Evolutionary conservation across 768 basidiomycete species (phyloP), one percentile per base, ranked within the genome.

Genomic region (Agaricus bisporus): DNA sequence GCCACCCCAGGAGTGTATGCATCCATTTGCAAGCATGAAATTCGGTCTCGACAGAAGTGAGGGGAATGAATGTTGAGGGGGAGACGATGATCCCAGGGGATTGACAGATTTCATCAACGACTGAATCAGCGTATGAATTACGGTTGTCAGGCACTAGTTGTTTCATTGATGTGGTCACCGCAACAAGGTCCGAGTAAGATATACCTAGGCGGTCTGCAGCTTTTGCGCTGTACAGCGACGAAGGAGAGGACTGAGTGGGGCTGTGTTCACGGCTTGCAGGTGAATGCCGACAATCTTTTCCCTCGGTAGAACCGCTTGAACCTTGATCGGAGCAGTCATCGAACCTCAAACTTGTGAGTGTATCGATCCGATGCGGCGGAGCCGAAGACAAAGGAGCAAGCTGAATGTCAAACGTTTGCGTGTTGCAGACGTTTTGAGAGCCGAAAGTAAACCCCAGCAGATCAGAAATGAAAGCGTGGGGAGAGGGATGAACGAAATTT

Each of bases 21-120:
- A 88, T 67, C 61, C 83, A 75, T 67, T 82, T 85, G 68, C 81
- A 83, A n/a, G 81, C 75, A 60, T 88, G 83, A 81, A 86, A 82
- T 69, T 89, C 87, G 32, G 89, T 70, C 62, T 86, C 86, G 3
- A 65, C 61, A 20, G 85, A 74, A 0, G 73, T 51, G 59, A 85
- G 68, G 1, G 83, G 77, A 43, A 88, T 70, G 63, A 84, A 85
- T 5, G 77, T 80, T 22, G 73, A 68, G 6, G 79, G 82, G 74
- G 71, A 79, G 32, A 87, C 66, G 20, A 88, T 61, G 6, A 89
- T 66, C 1, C 88, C 87, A 5, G 83, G 76, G 1, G 82, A 82
- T 62, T 86, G 85, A 42, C 73, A 61, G 0, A 70, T 60, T 10
- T 60, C 51, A 25, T 47, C 42, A 26, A 29, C 17, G 28, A 41